Base-by-base conservation (phyloP, 2,329 filamentous ascomycete genomes). In the Exophiala alcalophila region DNA sequence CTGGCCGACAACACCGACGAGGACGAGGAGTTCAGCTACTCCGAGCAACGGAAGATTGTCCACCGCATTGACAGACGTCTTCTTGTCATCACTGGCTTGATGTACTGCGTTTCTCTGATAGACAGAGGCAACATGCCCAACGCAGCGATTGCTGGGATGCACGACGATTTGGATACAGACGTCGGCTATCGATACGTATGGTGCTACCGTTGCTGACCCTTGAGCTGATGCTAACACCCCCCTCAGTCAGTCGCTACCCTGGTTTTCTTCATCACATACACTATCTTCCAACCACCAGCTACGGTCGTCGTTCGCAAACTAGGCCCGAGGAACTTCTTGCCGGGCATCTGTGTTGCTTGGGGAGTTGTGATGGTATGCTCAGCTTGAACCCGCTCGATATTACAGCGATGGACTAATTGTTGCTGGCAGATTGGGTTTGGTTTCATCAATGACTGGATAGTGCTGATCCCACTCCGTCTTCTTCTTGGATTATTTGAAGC, bases 31-130 rank as follows among this genome's bases (percentile, higher is more conserved):
- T n/a, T n/a, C n/a, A n/a, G n/a, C n/a, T n/a, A n/a, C n/a, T n/a
- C n/a, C n/a, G 80, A 91, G 63, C 77, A 84, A 65, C 76, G 69
- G 59, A 74, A 67, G 29, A 86, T 92, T 57, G 78, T 88, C 29
- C 72, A 74, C 42, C 77, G 79, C 9, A 71, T 92, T 54, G 87
- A 94, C 63, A 67, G 71, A 20, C 77, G 81, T 2, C 67, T 85
- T 3, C 76, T 84, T 27, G 59, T 74, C 3, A 80, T 75, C 1
- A 76, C 80, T 4, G 81, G 81, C 14, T 59, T 74, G 52, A 75
- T 88, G 66, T 90, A 90, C 63, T 86, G 83, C 60, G 72, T 86
- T 55, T 83, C 77, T 52, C 67, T 91, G 46, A 86, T 91, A 79
- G 86, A 92, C 59, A 73, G 86, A 21, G 87, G 83, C 2, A 91